Base-by-base conservation (phyloP, 2,329 filamentous ascomycete genomes). In the Aspergillus thermomutatus region DNA sequence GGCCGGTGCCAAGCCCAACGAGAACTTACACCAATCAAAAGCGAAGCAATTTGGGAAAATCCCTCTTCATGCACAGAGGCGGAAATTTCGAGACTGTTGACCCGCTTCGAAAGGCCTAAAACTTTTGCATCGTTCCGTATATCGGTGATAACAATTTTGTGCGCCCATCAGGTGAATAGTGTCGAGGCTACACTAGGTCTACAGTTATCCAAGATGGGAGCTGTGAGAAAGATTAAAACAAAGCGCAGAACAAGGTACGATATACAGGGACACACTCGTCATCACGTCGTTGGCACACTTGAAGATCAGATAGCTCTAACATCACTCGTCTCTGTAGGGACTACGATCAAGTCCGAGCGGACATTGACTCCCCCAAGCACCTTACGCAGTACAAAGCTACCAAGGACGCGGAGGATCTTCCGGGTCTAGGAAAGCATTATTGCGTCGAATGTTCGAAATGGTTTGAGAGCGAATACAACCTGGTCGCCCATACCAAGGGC, bases 401-500 rank as follows among this genome's bases (percentile, higher is more conserved):
- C 46, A 95, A 96, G 71, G 85, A 88, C 5, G 78, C 83, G 23
- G 93, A 97, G 71, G 94, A 97, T 68, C 82, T 97, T 37, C 94
- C 94, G 3, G 93, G 87, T 0, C 81, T 97, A 50, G 94, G 94
- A 26, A 82, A 86, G 66, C 87, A 87, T 72, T 97, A 97, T 76
- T 99, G 94, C 75, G 81, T 89, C 17, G 90, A 96, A 75, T 99
- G 94, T 75, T 89, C 94, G 61, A 97, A 96, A 79, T 97, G 91
- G 88, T 97, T 95, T 73, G 93, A 97, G 74, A 89, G 87, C 50
- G 89, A 94, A 64, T 75, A 83, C 66, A 95, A 90, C 66, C 79
- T 96, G 56, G 80, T 82, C 37, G 81, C 84, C 27, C 94, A 99
- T 76, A 81, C 82, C 56, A 91, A 89, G 74, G 91, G 91, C 66